A percentile compares a stretch with the other conserved stretches of the same genome.
These are phyloP conservation scores for Gossypium trilobum DNA, from an alignment of 441 rosid species.

Conservation along the genomic window DNA sequence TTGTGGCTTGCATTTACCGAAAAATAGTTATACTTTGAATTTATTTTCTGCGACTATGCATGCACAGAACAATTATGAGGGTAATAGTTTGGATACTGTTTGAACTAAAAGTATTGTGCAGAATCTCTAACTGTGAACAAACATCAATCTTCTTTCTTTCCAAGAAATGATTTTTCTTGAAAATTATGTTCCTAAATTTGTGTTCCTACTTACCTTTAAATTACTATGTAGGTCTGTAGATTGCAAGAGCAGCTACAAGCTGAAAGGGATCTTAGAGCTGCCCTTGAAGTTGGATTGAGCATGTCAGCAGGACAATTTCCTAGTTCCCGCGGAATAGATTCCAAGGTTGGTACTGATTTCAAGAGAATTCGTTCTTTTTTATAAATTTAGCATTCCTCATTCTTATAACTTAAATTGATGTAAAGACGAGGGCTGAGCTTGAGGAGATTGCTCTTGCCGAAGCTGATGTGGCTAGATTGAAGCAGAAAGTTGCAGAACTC, in stretches of 20 bases:
- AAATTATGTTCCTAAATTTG: neutral
- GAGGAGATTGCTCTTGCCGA: conserved; percentile 99
- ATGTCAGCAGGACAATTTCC: conserved; percentile 84
- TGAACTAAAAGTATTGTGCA: neutral
- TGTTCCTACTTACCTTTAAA: conserved; percentile 13
- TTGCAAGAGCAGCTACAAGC: conserved; percentile 99
- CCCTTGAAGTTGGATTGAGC: conserved; percentile 95
- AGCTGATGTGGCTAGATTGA: conserved; percentile 93
- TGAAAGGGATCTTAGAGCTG: conserved; percentile 96
- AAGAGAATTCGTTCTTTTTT: neutral
- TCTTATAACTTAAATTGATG: neutral
- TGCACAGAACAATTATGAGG: neutral
- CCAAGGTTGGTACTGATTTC: conserved; percentile 28
- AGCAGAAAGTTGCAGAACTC: conserved; percentile 95
- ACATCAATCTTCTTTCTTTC: neutral
- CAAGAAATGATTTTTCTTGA: neutral
- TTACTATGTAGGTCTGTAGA: conserved; percentile 61
- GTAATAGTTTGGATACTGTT: neutral
- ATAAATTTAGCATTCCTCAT: neutral
- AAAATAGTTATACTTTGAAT: neutral
- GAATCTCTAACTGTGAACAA: neutral
- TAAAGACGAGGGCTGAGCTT: conserved; percentile 82
- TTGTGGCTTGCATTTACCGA: neutral
- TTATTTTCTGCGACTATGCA: neutral
- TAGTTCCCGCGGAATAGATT: conserved; percentile 80